Conservation (phyloP, 1,284 basidiomycete genomes). For the Trichosporon sp. region DNA sequence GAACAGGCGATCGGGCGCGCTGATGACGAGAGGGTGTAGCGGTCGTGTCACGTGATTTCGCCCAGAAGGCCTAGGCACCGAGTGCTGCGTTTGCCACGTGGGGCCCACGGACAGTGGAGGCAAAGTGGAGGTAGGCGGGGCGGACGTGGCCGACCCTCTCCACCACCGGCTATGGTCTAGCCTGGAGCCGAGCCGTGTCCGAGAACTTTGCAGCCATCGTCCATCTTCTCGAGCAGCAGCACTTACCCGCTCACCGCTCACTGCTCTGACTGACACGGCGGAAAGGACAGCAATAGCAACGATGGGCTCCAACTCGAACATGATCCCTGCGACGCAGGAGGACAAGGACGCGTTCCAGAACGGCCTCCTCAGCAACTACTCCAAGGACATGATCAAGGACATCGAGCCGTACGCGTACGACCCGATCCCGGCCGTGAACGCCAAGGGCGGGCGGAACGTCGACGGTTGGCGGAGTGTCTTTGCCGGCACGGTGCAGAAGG, state of each 20-base stretch:
- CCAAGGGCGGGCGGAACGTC: conserved; percentile 12
- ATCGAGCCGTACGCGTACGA: conserved; percentile 17
- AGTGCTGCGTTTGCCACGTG: not conserved
- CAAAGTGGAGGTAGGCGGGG: not conserved
- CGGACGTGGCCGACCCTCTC: not conserved
- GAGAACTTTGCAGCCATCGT: not conserved
- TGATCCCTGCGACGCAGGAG: conserved; percentile 8
- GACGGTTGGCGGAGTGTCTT: conserved; percentile 15
- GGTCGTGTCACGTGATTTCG: not conserved
- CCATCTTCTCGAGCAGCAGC: not conserved
- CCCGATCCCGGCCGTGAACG: conserved; percentile 14
- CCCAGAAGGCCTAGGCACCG: no score
- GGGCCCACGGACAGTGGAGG: no score
- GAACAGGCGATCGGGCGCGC: not conserved
- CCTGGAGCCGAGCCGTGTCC: not conserved
- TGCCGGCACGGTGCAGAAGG: conserved; percentile 8
- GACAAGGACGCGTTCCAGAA: conserved; percentile 1
- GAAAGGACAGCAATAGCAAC: not conserved
- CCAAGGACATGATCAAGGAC: not conserved
- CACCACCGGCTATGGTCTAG: not conserved
- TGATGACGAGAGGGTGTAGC: not conserved
- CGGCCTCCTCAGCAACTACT: not conserved
- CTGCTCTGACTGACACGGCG: not conserved
- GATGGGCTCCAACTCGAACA: conserved; percentile 1
- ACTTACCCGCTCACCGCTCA: not conserved